Evolutionary conservation across 225 moss, liverwort and hornwort genomes (phyloP).

Genomic region (Antitrichia curtipendula): DNA sequence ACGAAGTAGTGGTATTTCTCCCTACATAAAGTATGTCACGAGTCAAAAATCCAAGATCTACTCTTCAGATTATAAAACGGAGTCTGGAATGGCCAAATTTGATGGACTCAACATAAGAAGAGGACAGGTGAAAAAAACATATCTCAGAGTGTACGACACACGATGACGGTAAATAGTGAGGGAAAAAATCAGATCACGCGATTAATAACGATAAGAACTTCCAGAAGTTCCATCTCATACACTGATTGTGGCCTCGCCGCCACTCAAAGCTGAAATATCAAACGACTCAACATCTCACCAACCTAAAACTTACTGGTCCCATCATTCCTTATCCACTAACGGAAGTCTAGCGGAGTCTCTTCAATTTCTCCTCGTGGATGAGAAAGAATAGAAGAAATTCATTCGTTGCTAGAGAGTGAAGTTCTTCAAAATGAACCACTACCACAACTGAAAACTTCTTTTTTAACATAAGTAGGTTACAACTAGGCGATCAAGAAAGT

Average conservation of each 20-base stretch:
- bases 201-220: background rate
- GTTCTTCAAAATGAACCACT: background rate
- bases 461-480: background rate
- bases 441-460: background rate
- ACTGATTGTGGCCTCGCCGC: background rate
- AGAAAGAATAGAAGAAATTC: background rate
- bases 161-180: background rate
- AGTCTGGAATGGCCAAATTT: background rate
- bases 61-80: background rate
- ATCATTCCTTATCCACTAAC: background rate
- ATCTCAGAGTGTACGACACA: background rate
- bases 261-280: background rate
- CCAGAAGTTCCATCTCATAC: background rate
- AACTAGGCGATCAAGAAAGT: background rate
- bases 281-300: background rate
- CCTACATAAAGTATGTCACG: conserved; percentile 17
- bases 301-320: background rate
- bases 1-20: conserved; percentile 72
- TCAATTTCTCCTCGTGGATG: background rate
- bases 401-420: background rate
- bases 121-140: background rate
- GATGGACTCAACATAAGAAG: background rate
- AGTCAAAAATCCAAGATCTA: background rate
- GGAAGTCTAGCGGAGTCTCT: background rate
- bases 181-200: background rate